Percentiles rank a stretch among this genome's conserved stretches.
Evolutionary conservation across 2,329 filamentous ascomycete species (phyloP).

Genomic region (Catunica adiposa): DNA sequence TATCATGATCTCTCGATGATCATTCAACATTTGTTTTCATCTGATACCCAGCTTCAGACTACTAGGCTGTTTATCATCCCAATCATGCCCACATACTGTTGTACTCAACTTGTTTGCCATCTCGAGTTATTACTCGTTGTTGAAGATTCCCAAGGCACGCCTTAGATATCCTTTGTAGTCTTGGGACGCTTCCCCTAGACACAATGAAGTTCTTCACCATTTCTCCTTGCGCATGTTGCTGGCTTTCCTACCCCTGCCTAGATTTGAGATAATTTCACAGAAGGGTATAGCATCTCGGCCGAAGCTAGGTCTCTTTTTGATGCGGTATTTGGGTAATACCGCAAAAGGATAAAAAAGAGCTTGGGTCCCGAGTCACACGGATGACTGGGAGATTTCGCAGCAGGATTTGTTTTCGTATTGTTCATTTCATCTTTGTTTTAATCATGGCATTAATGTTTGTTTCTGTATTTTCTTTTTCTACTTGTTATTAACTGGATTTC

Average conservation of each 20-base stretch:
- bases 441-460: neutral
- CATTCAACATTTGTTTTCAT: neutral
- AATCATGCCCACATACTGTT: neutral
- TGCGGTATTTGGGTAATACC: neutral
- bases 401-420: neutral
- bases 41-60: conserved; percentile 11
- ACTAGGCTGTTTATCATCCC: neutral
- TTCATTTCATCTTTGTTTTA: neutral
- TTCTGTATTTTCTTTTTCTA: neutral
- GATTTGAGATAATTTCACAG: too few species aligned
- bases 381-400: neutral
- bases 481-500: neutral
- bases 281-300: neutral
- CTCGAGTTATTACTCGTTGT: neutral
- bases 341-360: neutral
- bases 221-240: too few species aligned
- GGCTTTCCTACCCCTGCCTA: too few species aligned
- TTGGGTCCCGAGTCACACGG: neutral
- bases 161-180: too few species aligned
- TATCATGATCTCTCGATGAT: neutral
- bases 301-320: neutral
- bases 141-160: too few species aligned
- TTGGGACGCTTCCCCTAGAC: too few species aligned
- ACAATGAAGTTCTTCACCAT: too few species aligned
- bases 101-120: neutral